A percentile compares a stretch with the other conserved stretches of the same genome.
Evolutionary conservation across 257 asterid species (phyloP).

Genomic region (Nicotiana tomentosiformis): DNA sequence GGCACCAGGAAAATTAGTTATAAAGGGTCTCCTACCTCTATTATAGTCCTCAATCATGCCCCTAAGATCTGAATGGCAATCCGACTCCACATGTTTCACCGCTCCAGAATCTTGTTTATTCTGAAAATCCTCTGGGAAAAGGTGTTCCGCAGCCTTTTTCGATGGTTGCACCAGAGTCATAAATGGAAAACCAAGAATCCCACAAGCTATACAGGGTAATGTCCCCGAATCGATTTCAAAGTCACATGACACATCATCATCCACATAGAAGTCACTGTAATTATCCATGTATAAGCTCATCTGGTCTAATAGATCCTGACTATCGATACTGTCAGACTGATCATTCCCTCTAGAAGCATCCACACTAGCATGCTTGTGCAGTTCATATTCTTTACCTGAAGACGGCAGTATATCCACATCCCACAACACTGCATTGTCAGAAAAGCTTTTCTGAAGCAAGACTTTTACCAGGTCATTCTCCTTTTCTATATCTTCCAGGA

Average conservation of each 20-base stretch:
- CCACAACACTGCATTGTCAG: conserved; percentile 66
- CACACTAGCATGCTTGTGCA: conserved; percentile 30
- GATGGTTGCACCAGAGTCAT: conserved; percentile 93
- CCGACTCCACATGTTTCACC: conserved; percentile 24
- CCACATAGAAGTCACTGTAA: conserved; percentile 48
- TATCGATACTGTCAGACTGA: conserved; percentile 26
- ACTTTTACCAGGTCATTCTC: conserved; percentile 55
- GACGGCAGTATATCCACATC: conserved; percentile 66
- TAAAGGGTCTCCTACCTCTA: conserved; percentile 40
- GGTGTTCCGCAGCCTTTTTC: conserved; percentile 39
- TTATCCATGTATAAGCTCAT: conserved; percentile 52
- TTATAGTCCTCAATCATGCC: conserved; percentile 25
- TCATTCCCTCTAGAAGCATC: conserved; percentile 30
- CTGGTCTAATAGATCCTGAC: conserved; percentile 35
- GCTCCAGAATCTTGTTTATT: conserved; percentile 16
- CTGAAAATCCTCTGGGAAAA: conserved; percentile 27
- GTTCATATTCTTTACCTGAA: conserved; percentile 50
- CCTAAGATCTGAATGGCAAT: conserved; percentile 13
- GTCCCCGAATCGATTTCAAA: conserved; percentile 89
- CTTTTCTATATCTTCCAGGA: conserved; percentile 67
- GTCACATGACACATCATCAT: conserved; percentile 67
- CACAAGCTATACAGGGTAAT: conserved; percentile 94
- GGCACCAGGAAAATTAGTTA: background rate
- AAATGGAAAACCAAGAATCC: conserved; percentile 96
- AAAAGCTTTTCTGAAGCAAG: conserved; percentile 55